Percentiles rank a stretch among this genome's conserved stretches.
Evolutionary conservation across 805 yeast species (phyloP).

Genomic region (Metschnikowia proteae): DNA sequence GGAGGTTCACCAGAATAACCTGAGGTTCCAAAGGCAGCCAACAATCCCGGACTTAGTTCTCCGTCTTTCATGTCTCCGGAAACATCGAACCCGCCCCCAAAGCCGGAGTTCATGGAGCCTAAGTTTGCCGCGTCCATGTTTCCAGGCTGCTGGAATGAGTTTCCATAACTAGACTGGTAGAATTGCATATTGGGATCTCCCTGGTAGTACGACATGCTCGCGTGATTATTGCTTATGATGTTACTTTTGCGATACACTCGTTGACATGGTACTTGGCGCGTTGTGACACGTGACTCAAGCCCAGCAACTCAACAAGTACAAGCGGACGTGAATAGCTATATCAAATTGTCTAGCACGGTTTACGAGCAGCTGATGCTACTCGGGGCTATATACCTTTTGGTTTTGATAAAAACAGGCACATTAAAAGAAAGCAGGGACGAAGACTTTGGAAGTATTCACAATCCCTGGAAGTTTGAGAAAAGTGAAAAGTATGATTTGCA

Average conservation of each 20-base stretch:
- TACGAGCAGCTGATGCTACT: not conserved
- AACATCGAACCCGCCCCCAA: constrained; percentile 35
- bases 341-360: too few species aligned
- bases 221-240: not conserved
- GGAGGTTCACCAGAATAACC: constrained; percentile 98
- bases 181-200: constrained; percentile 41
- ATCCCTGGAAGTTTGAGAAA: too few species aligned
- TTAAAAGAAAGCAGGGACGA: too few species aligned
- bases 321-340: too few species aligned
- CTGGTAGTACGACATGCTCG: constrained; percentile 39
- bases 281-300: not conserved
- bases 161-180: constrained; percentile 40
- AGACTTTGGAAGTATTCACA: too few species aligned
- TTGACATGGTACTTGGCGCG: constrained; percentile 3
- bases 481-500: too few species aligned
- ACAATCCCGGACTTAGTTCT: constrained; percentile 64
- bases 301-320: not conserved
- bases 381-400: too few species aligned
- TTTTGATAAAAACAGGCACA: too few species aligned
- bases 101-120: constrained; percentile 40
- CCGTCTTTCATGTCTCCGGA: constrained; percentile 43
- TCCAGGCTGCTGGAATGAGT: constrained; percentile 23
- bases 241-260: not conserved
- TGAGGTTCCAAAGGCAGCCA: constrained; percentile 88
- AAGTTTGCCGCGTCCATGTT: constrained; percentile 20